A percentile compares a stretch with the other conserved stretches of the same genome.
phyloP scores from a whole-genome alignment of 2,329 filamentous ascomycete species.

The Diaporthe batatas region DNA sequence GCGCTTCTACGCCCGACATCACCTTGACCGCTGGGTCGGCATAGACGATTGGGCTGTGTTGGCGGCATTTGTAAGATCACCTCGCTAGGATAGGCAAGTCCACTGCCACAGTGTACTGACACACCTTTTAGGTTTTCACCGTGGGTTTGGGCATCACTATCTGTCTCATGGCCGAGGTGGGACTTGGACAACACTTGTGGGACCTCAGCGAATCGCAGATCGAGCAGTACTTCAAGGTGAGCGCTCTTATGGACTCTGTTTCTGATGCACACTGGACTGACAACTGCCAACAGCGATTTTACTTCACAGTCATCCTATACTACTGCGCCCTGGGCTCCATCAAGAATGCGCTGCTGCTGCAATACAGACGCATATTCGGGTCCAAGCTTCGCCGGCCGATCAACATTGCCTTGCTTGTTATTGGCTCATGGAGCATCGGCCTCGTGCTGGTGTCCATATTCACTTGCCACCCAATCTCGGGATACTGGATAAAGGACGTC shows the following conservation, averaged over 20 bases:
- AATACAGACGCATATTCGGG: slow-evolving; percentile 31
- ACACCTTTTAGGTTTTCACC: not conserved
- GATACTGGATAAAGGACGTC: not conserved
- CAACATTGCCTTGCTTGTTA: slow-evolving; percentile 2
- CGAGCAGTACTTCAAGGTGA: slow-evolving; percentile 26
- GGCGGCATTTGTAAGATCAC: not conserved
- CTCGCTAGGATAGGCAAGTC: no score
- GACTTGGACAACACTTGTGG: slow-evolving; percentile 29
- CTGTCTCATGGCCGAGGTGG: slow-evolving; percentile 24
- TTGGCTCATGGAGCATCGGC: slow-evolving; percentile 20
- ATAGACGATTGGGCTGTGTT: slow-evolving; percentile 22
- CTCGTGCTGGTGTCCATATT: slow-evolving; percentile 30
- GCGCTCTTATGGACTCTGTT: accelerated
- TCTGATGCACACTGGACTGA: not conserved
- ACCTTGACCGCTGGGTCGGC: slow-evolving; percentile 7
- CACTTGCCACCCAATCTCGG: slow-evolving; percentile 13
- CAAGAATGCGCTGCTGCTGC: slow-evolving; percentile 25
- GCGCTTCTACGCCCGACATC: slow-evolving; percentile 23
- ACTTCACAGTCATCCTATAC: slow-evolving; percentile 32
- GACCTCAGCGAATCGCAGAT: not conserved
- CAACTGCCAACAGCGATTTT: slow-evolving; percentile 13
- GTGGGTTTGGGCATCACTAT: not conserved
- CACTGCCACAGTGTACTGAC: not conserved
- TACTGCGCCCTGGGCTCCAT: slow-evolving; percentile 24
- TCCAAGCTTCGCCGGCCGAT: slow-evolving; percentile 5